These are phyloP conservation scores for Perilla frutescens DNA, from an alignment of 257 asterid genomes.

Conservation along the genomic window DNA sequence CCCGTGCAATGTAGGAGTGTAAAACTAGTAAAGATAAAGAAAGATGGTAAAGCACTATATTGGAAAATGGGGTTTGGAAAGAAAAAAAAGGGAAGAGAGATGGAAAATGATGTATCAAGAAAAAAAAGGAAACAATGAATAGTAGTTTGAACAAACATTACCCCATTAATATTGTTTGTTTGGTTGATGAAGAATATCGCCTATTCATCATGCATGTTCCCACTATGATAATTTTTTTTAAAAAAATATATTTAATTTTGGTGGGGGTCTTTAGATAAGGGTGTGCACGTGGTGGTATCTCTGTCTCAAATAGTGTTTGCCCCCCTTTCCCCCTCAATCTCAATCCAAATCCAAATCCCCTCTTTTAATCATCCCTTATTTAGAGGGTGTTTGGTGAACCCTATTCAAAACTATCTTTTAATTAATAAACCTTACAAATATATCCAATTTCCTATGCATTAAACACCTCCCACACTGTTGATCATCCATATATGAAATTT, in stretches of 20 bases:
- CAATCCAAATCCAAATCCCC: conserved; percentile 35
- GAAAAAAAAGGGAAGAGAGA: not conserved
- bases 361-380: not conserved
- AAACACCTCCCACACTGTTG: too few relatives aligned
- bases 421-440: too few relatives aligned
- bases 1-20: too few relatives aligned
- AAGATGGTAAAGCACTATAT: not conserved
- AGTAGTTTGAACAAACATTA: conserved; percentile 14
- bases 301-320: conserved; percentile 37
- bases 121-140: not conserved
- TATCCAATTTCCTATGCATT: too few relatives aligned
- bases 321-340: conserved; percentile 27
- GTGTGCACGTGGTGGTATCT: conserved; percentile 50
- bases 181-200: not conserved
- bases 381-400: not conserved
- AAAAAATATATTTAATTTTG: not conserved
- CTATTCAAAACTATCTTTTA: too few relatives aligned
- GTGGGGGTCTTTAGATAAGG: conserved; percentile 33
- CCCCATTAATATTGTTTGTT: not conserved
- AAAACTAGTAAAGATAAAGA: not conserved
- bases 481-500: too few relatives aligned
- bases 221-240: conserved; percentile 9
- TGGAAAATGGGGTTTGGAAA: too few relatives aligned
- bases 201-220: conserved; percentile 28
- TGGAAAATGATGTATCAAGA: conserved; percentile 30